Base-by-base conservation (phyloP, 371 early-diverging fungal species). In the Mucor indicus region DNA sequence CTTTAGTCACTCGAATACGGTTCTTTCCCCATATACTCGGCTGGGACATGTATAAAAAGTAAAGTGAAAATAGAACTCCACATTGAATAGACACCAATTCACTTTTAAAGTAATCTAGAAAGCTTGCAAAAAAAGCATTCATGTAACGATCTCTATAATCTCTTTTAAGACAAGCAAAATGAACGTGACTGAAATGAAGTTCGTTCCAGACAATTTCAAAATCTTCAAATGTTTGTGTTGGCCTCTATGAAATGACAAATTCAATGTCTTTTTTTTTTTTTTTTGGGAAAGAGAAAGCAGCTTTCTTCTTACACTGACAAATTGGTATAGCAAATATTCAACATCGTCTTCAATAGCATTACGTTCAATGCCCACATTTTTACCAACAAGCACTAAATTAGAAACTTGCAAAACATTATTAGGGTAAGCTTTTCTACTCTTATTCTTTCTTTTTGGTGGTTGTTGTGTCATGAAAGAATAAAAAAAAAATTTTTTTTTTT, bases 41-140 rank as follows among this genome's bases (percentile, higher is more conserved):
- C 10, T 62, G 62, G 25, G 62, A 50, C 2, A 39, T 27, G 15
- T 57, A 50, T n/a, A 62, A 25, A 22, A 53, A 57, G 31, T 62
- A 62, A 2, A 62, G 21, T 1, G 53, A 37, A 35, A 49, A 62
- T 0, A 62, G 23, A 2, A 45, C 47, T 1, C 39, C 62, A 4
- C 27, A 38, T 11, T 41, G 24, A 2, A 54, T 11, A 0, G 37
- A 15, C 4, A 22, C 22, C 0, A 50, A n/a, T 7, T 27, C 9
- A 25, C 50, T 53, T 9, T 25, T 9, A 25, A 53, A 37, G n/a
- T 56, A 44, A 27, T 41, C 56, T 44, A 54, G 25, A 13, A 56
- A 45, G 23, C 46, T 39, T 3, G 31, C 11, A 24, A 44, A 57
- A 15, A 62, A 50, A 0, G 49, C 39, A 20, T 35, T 31, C 57